Base-by-base conservation (phyloP, 495 filamentous ascomycete species). In the Pyrenula aspistea region DNA sequence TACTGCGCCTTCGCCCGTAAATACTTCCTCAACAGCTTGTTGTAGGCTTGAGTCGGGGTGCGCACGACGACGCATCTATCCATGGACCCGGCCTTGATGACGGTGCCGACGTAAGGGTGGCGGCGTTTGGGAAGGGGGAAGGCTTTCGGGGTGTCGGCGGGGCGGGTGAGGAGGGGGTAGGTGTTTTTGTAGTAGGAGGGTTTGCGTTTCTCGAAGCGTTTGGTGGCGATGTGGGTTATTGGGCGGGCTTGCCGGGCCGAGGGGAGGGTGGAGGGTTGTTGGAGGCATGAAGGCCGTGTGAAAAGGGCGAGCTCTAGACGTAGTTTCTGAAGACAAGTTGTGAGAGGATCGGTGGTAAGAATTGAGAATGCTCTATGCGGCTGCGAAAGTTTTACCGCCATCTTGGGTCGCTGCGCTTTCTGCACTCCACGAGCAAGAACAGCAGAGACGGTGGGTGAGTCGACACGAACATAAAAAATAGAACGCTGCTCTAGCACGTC, bases 41-140 rank as follows among this genome's bases (percentile, higher is more conserved):
- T 72, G 68, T 67, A 75, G 53, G 55, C 22, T 10, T 55, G 69
- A 62, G 70, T 67, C 25, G 64, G 66, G 65, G 70, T 64, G 53
- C 57, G 54, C 51, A 77, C 73, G 55, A 67, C 68, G 55, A 73
- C 72, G 49, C 71, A 74, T 54, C 69, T 71, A 47, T 73, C 63
- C 74, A 77, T 77, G 47, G 66, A 65, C 55, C 73, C 74, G 59
- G 71, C 74, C 24, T 71, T 73, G 48, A 66, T 62, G 22, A 77
- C 74, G 31, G 74, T 77, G 60, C 74, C 74, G 57, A 61, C 69
- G 57, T 71, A 72, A 52, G 31, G 31, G 31, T 42, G 31, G 31
- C 31, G 31, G 31, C 8, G 31, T 42, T 42, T 42, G 4, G 4
- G 4, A 15, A 15, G 31, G 31, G 31, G 31, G 31, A 42, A 68